A percentile compares a stretch with the other conserved stretches of the same genome.
Conservation (phyloP, 345 rosid genomes). For the Limnanthes douglasii region DNA sequence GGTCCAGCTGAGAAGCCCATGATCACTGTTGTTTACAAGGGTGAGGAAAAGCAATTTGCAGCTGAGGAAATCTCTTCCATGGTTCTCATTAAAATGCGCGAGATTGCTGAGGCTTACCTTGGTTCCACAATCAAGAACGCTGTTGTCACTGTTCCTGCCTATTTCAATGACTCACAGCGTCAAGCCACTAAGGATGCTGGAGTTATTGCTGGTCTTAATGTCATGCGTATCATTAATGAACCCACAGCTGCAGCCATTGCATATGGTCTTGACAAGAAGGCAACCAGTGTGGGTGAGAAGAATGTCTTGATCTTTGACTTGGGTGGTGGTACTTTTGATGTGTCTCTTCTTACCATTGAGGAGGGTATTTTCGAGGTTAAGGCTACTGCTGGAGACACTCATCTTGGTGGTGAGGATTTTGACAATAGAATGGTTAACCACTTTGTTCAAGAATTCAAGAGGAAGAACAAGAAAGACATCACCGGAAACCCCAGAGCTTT, state of each 20-base stretch:
- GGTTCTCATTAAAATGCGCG: too few species aligned
- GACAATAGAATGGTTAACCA: constrained; percentile 57
- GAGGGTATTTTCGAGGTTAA: constrained; percentile 40
- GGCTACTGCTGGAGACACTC: constrained; percentile 45
- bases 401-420: constrained; percentile 46
- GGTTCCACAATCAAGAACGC: constrained; percentile 33
- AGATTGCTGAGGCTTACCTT: constrained; percentile 44
- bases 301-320: too few species aligned
- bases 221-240: too few species aligned
- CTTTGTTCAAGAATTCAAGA: constrained; percentile 43
- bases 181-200: too few species aligned
- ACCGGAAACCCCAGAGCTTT: constrained; percentile 33
- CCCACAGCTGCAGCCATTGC: constrained; percentile 58
- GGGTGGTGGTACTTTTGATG: constrained; percentile 53
- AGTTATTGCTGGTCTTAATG: too few species aligned
- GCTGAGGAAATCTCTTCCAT: constrained; percentile 41
- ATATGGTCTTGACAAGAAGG: constrained; percentile 44
- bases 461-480: constrained; percentile 42
- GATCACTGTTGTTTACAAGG: constrained; percentile 30
- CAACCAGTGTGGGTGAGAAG: constrained; percentile 38
- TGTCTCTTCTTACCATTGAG: constrained; percentile 39
- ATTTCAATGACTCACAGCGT: too few species aligned
- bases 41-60: constrained; percentile 24
- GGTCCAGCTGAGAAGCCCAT: constrained; percentile 45
- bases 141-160: constrained; percentile 40